Percentiles rank a stretch among this genome's conserved stretches.
Evolutionary conservation across 805 yeast species (phyloP).

Genomic region (Tetrapisispora arboricola): DNA sequence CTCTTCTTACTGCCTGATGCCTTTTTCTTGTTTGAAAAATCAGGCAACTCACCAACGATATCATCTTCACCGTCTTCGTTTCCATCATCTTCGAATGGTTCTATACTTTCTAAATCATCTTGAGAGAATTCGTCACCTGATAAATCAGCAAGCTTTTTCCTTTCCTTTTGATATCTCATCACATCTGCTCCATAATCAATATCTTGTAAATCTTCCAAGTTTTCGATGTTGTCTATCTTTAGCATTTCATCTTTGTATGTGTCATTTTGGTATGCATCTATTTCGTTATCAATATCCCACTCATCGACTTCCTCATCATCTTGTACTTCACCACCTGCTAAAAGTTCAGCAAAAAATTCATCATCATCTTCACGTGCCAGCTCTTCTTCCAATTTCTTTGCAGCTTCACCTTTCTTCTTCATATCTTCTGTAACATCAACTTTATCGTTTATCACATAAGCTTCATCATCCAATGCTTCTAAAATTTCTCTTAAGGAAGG

Average conservation of each 20-base stretch:
- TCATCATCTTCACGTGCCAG: conserved; percentile 34
- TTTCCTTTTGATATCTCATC: conserved; percentile 51
- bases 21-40: conserved; percentile 17
- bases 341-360: conserved; percentile 56
- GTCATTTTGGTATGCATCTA: conserved; percentile 49
- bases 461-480: conserved; percentile 93
- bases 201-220: conserved; percentile 44
- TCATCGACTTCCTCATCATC: conserved; percentile 52
- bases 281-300: conserved; percentile 60
- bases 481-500: conserved; percentile 85
- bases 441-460: conserved; percentile 63
- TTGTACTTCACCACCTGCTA: conserved; percentile 51
- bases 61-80: conserved; percentile 38
- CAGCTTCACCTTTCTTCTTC: conserved; percentile 23
- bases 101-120: conserved; percentile 33
- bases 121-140: conserved; percentile 49
- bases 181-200: conserved; percentile 81
- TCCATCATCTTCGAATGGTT: conserved; percentile 23
- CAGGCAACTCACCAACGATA: conserved; percentile 48
- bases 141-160: conserved; percentile 13
- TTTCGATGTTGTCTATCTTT: conserved; percentile 51
- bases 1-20: conserved; percentile 37
- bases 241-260: conserved; percentile 32
- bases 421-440: conserved; percentile 32
- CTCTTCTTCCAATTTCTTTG: conserved; percentile 26